Evolutionary conservation across 441 rosid genomes (phyloP), one percentile per base, ranked within the genome.

Genomic region (Caryocar brasiliense): DNA sequence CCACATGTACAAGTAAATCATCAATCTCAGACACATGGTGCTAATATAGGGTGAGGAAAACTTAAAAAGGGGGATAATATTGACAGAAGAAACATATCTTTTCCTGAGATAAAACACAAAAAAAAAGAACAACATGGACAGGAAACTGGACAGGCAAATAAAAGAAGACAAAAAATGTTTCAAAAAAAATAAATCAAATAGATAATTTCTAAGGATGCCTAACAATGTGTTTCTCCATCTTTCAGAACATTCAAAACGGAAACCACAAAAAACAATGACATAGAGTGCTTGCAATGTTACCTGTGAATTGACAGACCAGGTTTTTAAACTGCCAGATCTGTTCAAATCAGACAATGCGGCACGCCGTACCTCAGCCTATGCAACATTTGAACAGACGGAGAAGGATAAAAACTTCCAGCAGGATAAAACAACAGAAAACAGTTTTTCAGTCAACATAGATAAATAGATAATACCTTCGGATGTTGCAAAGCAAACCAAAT

Each of bases 401-500:
- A 54, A 19, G 38, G 29, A 13, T 26, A 58, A 32, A 9, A 47
- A 52, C 27, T 39, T 27, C 43, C 33, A 8, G 47, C 52, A 21
- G 4, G 22, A 14, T 8, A 45, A 26, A 45, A 23, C 21, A 28
- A 29, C 7, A 26, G n/a, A 38, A n/a, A n/a, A n/a, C n/a, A n/a
- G n/a, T n/a, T n/a, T n/a, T n/a, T 20, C 13, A 22, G 7, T 15
- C 36, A 37, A 51, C n/a, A 27, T 25, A 51, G 50, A 55, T 25
- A 32, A 17, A 21, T 19, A 43, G 24, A 54, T 36, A 25, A 61
- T 73, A 93, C 99, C 97, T 64, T 78, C 10, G 96, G 99, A 66
- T 93, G 97, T 69, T 84, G 82, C 64, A 91, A 70, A 38, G 80
- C 78, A 71, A 89, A 76, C 99, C 93, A 89, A 51, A 83, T 65